These are phyloP conservation scores for Stereum hirsutum DNA, from an alignment of 1,284 basidiomycete genomes.

Conservation along the genomic window DNA sequence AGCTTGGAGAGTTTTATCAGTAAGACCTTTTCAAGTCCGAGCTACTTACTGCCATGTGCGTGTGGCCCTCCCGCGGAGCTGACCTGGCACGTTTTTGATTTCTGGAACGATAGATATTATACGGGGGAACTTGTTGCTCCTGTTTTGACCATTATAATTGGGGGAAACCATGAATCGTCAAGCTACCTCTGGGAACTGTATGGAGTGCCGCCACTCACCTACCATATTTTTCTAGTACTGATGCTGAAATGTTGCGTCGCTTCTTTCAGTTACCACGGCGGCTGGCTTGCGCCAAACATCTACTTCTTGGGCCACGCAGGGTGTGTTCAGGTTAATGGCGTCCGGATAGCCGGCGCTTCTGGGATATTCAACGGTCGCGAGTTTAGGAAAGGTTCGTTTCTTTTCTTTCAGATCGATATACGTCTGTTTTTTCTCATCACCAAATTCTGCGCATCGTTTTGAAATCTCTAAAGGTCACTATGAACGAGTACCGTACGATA, in stretches of 20 bases:
- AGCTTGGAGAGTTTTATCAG: conserved; percentile 81
- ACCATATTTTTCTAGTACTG: neutral
- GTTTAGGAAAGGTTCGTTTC: conserved; percentile 63
- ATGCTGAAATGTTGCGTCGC: conserved; percentile 5
- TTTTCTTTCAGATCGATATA: no score
- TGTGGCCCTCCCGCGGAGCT: neutral
- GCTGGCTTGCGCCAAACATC: conserved; percentile 95
- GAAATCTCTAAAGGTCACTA: conserved; percentile 42
- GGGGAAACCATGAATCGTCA: conserved; percentile 97
- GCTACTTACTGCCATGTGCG: conserved; percentile 4
- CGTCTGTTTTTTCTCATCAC: neutral
- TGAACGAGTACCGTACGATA: conserved; percentile 67
- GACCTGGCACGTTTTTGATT: neutral
- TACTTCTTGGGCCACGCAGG: conserved; percentile 95
- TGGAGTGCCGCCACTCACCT: conserved; percentile 25
- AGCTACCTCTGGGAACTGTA: conserved; percentile 97
- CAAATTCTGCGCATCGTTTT: neutral
- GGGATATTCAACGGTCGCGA: conserved; percentile 89
- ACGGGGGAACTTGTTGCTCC: conserved; percentile 77
- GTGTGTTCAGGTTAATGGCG: conserved; percentile 78
- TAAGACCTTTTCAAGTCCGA: conserved; percentile 27
- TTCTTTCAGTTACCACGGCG: conserved; percentile 93
- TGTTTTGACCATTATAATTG: conserved; percentile 88
- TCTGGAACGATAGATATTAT: conserved; percentile 72
- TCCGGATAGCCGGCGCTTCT: conserved; percentile 84